Evolutionary conservation across 257 asterid species (phyloP).

Genomic region (Ilex asprella): DNA sequence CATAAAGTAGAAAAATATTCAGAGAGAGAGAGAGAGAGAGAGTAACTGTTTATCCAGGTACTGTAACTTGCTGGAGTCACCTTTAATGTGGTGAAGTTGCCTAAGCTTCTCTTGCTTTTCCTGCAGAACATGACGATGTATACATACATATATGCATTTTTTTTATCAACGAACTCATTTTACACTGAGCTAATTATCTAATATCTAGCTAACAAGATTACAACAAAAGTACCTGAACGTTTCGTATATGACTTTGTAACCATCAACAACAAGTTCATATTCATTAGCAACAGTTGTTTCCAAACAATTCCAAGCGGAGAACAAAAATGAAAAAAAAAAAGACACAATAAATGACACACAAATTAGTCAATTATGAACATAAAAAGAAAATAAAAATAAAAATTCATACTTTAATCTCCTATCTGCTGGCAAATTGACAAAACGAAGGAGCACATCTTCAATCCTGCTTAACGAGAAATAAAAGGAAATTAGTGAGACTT

Average conservation of each 20-base stretch:
- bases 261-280: not conserved
- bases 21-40: conserved; percentile 6
- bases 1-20: no score
- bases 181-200: not conserved
- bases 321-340: not conserved
- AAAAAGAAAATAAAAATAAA: not conserved
- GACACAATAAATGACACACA: not conserved
- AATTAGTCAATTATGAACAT: not conserved
- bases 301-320: not conserved
- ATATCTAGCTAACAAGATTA: not conserved
- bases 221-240: conserved; percentile 40
- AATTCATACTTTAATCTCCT: conserved; percentile 30
- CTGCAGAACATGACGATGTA: conserved; percentile 18
- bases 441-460: conserved; percentile 39
- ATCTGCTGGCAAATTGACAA: conserved; percentile 36
- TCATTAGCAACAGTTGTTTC: not conserved
- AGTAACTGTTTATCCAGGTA: conserved; percentile 48
- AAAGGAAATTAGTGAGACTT: no score
- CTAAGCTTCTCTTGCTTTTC: conserved; percentile 38
- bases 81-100: conserved; percentile 31
- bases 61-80: conserved; percentile 40
- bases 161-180: not conserved
- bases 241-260: conserved; percentile 28
- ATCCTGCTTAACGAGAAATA: conserved; percentile 21
- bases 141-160: not conserved